These are phyloP conservation scores for Pseudovirgaria hyperparasitica DNA, from an alignment of 2,329 filamentous ascomycete genomes.

Conservation along the genomic window DNA sequence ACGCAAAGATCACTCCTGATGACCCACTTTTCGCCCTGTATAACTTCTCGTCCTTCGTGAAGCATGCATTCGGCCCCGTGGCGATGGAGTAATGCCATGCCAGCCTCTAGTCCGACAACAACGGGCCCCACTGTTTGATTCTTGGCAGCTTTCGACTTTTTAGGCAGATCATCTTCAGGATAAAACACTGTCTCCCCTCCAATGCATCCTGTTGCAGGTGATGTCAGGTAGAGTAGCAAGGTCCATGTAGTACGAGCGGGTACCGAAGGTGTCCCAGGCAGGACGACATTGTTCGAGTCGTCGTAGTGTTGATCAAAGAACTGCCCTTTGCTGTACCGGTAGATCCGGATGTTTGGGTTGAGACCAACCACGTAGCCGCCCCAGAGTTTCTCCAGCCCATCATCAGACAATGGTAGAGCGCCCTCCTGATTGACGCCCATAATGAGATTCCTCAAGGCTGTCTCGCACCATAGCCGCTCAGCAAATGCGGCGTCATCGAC, in stretches of 20 bases:
- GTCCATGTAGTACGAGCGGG: slow-evolving; percentile 78
- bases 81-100: slow-evolving; percentile 73
- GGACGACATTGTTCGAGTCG: slow-evolving; percentile 62
- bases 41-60: slow-evolving; percentile 74
- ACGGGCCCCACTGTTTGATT: slow-evolving; percentile 45
- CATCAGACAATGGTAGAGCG: slow-evolving; percentile 14
- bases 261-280: slow-evolving; percentile 29
- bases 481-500: slow-evolving; percentile 66
- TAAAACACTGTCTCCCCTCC: slow-evolving; percentile 93
- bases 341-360: slow-evolving; percentile 80
- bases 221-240: slow-evolving; percentile 74
- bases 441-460: slow-evolving; percentile 54
- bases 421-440: slow-evolving; percentile 22
- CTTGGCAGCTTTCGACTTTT: slow-evolving; percentile 26
- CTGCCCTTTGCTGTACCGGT: slow-evolving; percentile 73
- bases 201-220: slow-evolving; percentile 56
- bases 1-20: slow-evolving; percentile 73
- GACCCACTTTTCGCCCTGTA: slow-evolving; percentile 79
- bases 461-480: slow-evolving; percentile 61
- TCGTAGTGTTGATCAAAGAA: slow-evolving; percentile 94
- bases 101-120: slow-evolving; percentile 63
- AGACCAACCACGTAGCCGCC: slow-evolving; percentile 73
- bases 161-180: slow-evolving; percentile 44
- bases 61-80: slow-evolving; percentile 83
- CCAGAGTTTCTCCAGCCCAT: slow-evolving; percentile 41